These are phyloP conservation scores for Guadua angustifolia DNA, from an alignment of 176 grass and related monocot genomes.

Conservation along the genomic window DNA sequence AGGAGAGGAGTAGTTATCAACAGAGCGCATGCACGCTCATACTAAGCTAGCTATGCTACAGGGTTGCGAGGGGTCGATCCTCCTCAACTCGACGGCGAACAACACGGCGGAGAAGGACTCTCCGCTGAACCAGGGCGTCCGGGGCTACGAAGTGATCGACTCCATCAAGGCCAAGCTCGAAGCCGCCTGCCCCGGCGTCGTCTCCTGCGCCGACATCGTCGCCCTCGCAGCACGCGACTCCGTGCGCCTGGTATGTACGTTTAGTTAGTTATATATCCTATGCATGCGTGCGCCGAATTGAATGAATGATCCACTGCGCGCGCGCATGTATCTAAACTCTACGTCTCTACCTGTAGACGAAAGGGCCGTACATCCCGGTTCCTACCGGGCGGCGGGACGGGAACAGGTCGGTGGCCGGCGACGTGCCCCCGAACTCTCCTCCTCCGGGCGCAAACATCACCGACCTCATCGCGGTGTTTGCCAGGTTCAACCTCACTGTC, in stretches of 20 bases:
- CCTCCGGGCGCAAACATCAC: conserved; percentile 47
- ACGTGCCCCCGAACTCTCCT: conserved; percentile 47
- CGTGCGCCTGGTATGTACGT: too few species aligned
- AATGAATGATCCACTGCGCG: too few species aligned
- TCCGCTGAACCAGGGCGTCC: conserved; percentile 59
- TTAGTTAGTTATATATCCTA: too few species aligned
- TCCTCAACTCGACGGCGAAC: conserved; percentile 59
- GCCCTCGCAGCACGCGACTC: conserved; percentile 60
- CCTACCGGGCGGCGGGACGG: conserved; percentile 58
- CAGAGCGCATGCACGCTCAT: too few species aligned
- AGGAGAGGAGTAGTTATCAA: too few species aligned
- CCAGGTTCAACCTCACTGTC: conserved; percentile 61
- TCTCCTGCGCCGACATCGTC: conserved; percentile 65
- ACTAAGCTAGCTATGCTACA: not conserved
- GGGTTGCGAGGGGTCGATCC: conserved; percentile 77
- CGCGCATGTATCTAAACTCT: too few species aligned
- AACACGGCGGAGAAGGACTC: conserved; percentile 74
- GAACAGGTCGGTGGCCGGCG: conserved; percentile 51
- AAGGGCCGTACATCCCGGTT: not conserved
- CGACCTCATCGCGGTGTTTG: conserved; percentile 50
- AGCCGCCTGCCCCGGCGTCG: conserved; percentile 23
- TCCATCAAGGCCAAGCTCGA: conserved; percentile 71
- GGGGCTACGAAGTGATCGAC: conserved; percentile 61
- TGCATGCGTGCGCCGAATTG: too few species aligned
- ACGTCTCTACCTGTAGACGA: too few species aligned